phyloP scores from a whole-genome alignment of 2,329 filamentous ascomycete species.

The Cucurbitaria berberidis region DNA sequence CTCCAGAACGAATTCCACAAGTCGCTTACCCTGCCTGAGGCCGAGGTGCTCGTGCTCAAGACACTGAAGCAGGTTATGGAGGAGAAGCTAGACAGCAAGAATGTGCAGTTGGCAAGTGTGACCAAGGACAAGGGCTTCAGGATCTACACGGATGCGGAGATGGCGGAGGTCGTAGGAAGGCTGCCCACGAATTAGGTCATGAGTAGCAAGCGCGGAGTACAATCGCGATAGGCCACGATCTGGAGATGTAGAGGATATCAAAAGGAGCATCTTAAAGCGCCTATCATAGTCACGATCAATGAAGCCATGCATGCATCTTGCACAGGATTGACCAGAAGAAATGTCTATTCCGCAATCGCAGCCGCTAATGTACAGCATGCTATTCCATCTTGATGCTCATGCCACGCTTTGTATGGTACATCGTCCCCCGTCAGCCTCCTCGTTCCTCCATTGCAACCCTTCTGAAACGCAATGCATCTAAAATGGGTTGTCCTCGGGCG shows the following conservation, averaged over 20 bases:
- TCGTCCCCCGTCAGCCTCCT: too few relatives aligned
- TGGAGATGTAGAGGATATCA: conserved; percentile 4
- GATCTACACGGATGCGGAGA: conserved; percentile 98
- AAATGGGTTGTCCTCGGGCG: conserved; percentile 69
- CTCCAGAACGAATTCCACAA: conserved; percentile 99
- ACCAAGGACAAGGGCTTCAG: conserved; percentile 98
- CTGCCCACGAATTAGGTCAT: conserved; percentile 61
- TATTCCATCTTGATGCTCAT: conserved; percentile 2
- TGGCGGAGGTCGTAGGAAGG: conserved; percentile 88
- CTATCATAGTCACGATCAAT: conserved; percentile 32
- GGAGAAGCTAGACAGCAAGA: conserved; percentile 98
- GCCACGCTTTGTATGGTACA: conserved; percentile 22
- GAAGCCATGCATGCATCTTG: conserved; percentile 26
- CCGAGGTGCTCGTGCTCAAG: conserved; percentile 94
- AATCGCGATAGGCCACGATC: neutral
- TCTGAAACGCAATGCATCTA: conserved; percentile 29
- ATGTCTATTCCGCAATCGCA: conserved; percentile 39
- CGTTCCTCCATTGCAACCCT: neutral
- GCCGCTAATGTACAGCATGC: conserved; percentile 40
- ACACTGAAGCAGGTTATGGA: conserved; percentile 99
- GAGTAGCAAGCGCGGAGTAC: neutral
- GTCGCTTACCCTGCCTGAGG: conserved; percentile 90
- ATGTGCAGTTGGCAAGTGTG: conserved; percentile 96
- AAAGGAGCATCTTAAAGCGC: conserved; percentile 17
- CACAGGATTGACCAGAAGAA: conserved; percentile 22